Base-by-base conservation (phyloP, 805 yeast species). In the Monosporozyma servazzii region DNA sequence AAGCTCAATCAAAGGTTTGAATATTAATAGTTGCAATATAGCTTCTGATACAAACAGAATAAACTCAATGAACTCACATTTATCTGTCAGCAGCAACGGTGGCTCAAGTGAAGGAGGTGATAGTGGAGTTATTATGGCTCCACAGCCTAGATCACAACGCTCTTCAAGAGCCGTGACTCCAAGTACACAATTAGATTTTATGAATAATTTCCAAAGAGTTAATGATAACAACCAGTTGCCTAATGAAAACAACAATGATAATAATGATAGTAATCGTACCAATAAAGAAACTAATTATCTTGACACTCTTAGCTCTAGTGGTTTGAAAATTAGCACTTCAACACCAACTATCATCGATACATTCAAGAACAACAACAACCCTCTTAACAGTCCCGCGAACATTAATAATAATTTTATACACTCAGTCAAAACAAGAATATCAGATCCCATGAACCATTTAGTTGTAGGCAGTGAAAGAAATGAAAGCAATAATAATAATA, bases 151-250 rank as follows among this genome's bases (percentile, higher is more conserved):
- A 10, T 41, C 46, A 18, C 25, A 17, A 17, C 27, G 21, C 13
- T 43, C 46, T 7, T 59, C 65, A n/a, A 56, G 64, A 47, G 60
- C 65, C 4, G 44, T 59, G 17, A 60, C 63, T 4, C 64, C 65
- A 36, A 48, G 53, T 15, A 61, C 61, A 3, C 42, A 48, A 17
- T 18, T 48, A 18, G 47, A 21, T 23, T 41, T 31, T 25, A 23
- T 27, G 4, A 41, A 41, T 21, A 41, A 20, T 41, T 21, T 21
- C 13, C 44, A 13, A 15, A 13, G 31, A 10, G 31, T 23, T 33
- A 15, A 20, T 31, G n/a, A 33, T 17, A 33, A 20, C 21, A 33
- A 31, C 11, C 5, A 45, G 10, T 18, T 15, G 21, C 18, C 18
- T n/a, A 27, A 17, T 29, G 10, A 44, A n/a, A 29, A 29, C 46